Conservation (phyloP, 345 rosid genomes). For the Populus nigra region DNA sequence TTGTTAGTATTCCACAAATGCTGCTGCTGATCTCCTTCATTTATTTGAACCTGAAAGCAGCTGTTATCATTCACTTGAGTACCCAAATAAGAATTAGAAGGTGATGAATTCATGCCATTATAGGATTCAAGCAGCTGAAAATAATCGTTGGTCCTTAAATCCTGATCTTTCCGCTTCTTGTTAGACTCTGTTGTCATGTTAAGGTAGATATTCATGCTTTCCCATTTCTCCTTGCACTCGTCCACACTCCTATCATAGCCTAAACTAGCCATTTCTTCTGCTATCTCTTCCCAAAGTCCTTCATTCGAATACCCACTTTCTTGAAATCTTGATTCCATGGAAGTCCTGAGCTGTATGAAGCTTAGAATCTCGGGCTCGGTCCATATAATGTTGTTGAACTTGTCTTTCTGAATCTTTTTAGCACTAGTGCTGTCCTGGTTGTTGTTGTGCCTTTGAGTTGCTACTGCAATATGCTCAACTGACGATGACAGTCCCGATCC, state of each 20-base stretch:
- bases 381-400: slow-evolving; percentile 22
- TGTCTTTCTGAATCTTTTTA: slow-evolving; percentile 2
- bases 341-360: slow-evolving; percentile 35
- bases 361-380: slow-evolving; percentile 42
- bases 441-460: neutral
- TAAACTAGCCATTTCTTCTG: slow-evolving; percentile 41
- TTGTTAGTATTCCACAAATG: slow-evolving; percentile 19
- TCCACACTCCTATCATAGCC: slow-evolving; percentile 34
- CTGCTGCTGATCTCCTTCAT: slow-evolving; percentile 22
- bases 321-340: slow-evolving; percentile 36
- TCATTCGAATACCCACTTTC: slow-evolving; percentile 31
- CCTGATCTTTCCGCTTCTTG: slow-evolving; percentile 31
- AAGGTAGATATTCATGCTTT: slow-evolving; percentile 32
- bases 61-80: slow-evolving; percentile 11
- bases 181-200: slow-evolving; percentile 30
- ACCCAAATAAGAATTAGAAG: slow-evolving; percentile 17
- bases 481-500: slow-evolving; percentile 7
- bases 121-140: slow-evolving; percentile 17
- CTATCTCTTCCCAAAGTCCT: slow-evolving; percentile 42
- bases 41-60: slow-evolving; percentile 20
- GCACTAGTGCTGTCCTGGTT: slow-evolving; percentile 2
- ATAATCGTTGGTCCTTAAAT: slow-evolving; percentile 14
- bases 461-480: neutral
- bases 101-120: slow-evolving; percentile 16
- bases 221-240: slow-evolving; percentile 50